Base-by-base conservation (phyloP, 257 asterid species). In the Orobanche coerulescens region DNA sequence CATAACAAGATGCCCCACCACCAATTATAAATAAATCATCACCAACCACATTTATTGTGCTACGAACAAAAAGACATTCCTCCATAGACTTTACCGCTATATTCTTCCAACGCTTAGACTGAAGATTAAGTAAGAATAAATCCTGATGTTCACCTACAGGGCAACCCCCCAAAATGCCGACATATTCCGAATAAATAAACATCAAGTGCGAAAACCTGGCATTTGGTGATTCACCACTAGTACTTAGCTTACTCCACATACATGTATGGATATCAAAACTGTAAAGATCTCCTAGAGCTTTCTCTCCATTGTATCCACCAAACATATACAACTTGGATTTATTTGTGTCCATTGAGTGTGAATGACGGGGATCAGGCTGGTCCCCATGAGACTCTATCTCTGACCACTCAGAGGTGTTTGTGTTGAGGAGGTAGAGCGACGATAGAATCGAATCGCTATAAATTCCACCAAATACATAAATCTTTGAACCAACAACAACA, bases 1-100 rank as follows among this genome's bases (percentile, higher is more conserved):
- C 98, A 66, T 89, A 93, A 77, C 98, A 93, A 66, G 98, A 72
- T 10, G 95, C 95, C 40, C 98, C 98, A 18, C 98, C 98, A 69
- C 98, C 97, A 69, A 86, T 70, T 76, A 89, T 75, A 44, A 88
- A 61, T 43, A 93, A 69, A 71, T 80, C 74, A 74, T 80, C 75
- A 49, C 89, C 94, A 19, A 86, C 68, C 22, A 82, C 75, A 69
- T 50, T 86, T 52, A 78, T 75, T 19, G 95, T 77, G 75, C 98
- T 84, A 26, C 98, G 95, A 69, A 92, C 94, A 75, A 92, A 86
- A 44, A 92, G 87, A 67, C 71, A 66, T 73, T 79, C 80, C 61
- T 76, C 85, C 64, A 73, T 58, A 46, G 82, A 78, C 37, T 79
- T 81, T 63, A 84, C 67, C 31, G 11, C 61, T 69, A 82, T 57